Conservation (phyloP, 2,329 filamentous ascomycete genomes). For the Lecanicillium sp. region DNA sequence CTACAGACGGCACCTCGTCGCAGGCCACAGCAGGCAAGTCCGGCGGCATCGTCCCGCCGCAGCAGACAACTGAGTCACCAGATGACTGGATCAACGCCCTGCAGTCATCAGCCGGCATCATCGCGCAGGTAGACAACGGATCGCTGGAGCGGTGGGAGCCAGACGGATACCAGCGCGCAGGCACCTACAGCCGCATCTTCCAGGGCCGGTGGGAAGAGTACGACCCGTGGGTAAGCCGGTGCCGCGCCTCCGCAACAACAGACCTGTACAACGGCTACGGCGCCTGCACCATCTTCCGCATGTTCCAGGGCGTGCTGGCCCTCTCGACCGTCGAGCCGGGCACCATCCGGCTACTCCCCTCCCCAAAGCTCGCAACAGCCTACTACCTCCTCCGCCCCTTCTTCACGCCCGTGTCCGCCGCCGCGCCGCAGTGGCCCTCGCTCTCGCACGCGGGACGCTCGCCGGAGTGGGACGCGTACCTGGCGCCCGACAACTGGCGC, state of each 20-base stretch:
- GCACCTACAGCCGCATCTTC: slow-evolving; percentile 47
- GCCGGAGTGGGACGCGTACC: slow-evolving; percentile 41
- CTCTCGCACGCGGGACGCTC: slow-evolving; percentile 22
- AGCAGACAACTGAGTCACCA: slow-evolving; percentile 19
- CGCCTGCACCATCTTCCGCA: slow-evolving; percentile 50
- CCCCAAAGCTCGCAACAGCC: slow-evolving; percentile 65
- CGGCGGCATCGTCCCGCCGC: slow-evolving; percentile 3
- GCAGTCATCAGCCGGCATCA: slow-evolving; percentile 39
- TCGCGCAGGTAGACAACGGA: slow-evolving; percentile 64
- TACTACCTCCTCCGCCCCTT: slow-evolving; percentile 64
- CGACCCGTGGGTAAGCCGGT: slow-evolving; percentile 47
- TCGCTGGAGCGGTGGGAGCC: slow-evolving; percentile 66
- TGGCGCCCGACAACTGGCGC: slow-evolving; percentile 36
- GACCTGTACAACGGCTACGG: slow-evolving; percentile 52
- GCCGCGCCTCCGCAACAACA: slow-evolving; percentile 43
- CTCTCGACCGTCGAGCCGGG: slow-evolving; percentile 51
- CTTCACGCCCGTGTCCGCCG: slow-evolving; percentile 35
- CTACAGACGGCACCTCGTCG: slow-evolving; percentile 17
- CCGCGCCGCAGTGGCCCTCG: slow-evolving; percentile 25
- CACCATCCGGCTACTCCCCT: slow-evolving; percentile 66
- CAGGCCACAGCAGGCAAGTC: slow-evolving; percentile 17
- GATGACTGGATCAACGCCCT: slow-evolving; percentile 31
- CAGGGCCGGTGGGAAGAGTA: slow-evolving; percentile 47
- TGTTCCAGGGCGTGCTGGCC: slow-evolving; percentile 51
- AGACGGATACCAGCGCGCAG: slow-evolving; percentile 55